Base-by-base conservation (phyloP, 306 rosid genomes). In the Pueraria montana region DNA sequence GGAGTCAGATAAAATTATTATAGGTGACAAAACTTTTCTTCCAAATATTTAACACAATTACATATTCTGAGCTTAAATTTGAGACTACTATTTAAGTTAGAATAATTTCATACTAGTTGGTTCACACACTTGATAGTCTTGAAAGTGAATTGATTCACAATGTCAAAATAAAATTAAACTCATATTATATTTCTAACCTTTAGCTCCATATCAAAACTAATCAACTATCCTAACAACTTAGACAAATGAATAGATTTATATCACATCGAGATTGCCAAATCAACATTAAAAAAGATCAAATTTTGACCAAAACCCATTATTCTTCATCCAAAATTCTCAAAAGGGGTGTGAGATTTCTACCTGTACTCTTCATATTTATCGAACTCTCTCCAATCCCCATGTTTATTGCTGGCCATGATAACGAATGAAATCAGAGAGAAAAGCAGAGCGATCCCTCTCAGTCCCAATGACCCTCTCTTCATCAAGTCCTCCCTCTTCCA, bases 401-500 rank as follows among this genome's bases (percentile, higher is more conserved):
- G 96, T 20, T 88, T 82, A 84, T 95, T 95, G 53, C 84, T 86
- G 50, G 88, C 93, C 96, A 87, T 91, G 84, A 82, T 64, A 4
- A 92, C 23, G 82, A 92, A 87, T 16, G 91, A 80, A 23, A 93
- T 84, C 20, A 91, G 61, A 68, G 94, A 93, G 67, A 89, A 88
- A 26, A 92, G n/a, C 79, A 95, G 26, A 13, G 91, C 88, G 53
- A 78, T 27, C 56, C 85, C 97, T 83, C 96, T 87, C 69, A 95
- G 36, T 2, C 61, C 87, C 43, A 95, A 45, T 0, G 89, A 87
- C 3, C 90, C 92, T 89, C 75, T 91, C 71, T 77, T 90, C 34
- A 95, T 6, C 43, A 90, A 77, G 58, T 89, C 94, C 17, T 92
- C 93, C 46, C 93, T 95, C 87, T 84, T 88, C 92, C 90, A 89